These are phyloP conservation scores for Ogataea degrootiae DNA, from an alignment of 805 yeast species.

Conservation along the genomic window DNA sequence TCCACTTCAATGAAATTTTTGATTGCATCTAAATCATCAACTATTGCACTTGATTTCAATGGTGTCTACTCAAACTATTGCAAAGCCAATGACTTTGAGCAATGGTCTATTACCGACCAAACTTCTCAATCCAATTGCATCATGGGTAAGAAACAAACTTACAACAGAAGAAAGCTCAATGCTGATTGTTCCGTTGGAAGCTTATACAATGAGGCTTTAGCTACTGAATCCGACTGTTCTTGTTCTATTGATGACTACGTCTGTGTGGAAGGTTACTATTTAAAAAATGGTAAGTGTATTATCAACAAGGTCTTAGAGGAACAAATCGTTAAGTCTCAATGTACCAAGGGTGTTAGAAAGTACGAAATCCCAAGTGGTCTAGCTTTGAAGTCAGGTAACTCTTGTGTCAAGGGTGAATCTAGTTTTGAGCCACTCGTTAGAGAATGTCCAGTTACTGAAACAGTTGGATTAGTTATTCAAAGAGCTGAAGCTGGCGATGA, in stretches of 20 bases:
- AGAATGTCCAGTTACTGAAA: conserved; percentile 5
- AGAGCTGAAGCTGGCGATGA: conserved; percentile 5
- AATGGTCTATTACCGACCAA: conserved; percentile 30
- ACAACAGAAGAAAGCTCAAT: conserved; percentile 50
- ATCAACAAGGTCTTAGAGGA: conserved; percentile 3
- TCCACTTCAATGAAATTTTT: conserved; percentile 59
- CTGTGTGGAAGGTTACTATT: conserved; percentile 46
- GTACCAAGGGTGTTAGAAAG: conserved; percentile 6
- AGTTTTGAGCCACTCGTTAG: conserved; percentile 1
- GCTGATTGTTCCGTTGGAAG: conserved; percentile 50
- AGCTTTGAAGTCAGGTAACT: conserved; percentile 4
- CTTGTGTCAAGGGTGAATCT: neutral
- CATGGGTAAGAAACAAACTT: conserved; percentile 55
- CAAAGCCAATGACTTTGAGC: conserved; percentile 48
- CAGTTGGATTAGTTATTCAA: conserved; percentile 5
- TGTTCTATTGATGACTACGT: conserved; percentile 57
- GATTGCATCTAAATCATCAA: conserved; percentile 36
- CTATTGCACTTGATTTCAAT: conserved; percentile 48
- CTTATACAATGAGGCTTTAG: conserved; percentile 32
- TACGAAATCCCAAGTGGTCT: conserved; percentile 13
- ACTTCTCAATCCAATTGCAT: conserved; percentile 35
- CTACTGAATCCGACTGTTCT: conserved; percentile 43
- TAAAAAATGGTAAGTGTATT: conserved; percentile 40
- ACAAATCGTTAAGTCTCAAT: conserved; percentile 7
- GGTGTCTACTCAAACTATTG: conserved; percentile 25